Evolutionary conservation across 805 yeast genomes (phyloP), one percentile per base, ranked within the genome.

Genomic region (Yarrowia osloensis): DNA sequence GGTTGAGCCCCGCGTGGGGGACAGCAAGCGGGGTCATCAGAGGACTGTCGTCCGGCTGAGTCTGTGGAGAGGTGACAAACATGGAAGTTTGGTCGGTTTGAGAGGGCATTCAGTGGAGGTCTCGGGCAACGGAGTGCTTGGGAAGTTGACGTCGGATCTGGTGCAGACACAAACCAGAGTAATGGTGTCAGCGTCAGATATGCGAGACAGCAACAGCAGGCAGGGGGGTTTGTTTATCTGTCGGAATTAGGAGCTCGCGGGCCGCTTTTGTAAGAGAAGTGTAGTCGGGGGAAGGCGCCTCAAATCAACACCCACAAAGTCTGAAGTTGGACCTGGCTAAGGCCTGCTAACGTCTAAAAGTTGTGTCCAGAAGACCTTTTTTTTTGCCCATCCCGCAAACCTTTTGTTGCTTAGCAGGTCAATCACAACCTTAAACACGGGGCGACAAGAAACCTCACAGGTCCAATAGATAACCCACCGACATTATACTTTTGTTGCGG

Each of bases 101-200:
- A 11, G 59, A 22, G 11, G 42, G 5, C 54, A 49, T 49, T 49
- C 49, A 44, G 19, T 9, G 31, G 26, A 4, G 11, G 12, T 28
- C 15, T 17, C 22, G 3, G 52, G 35, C 35, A 26, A n/a, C 2
- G 22, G 35, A 31, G 15, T 26, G 26, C 31, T 49, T 49, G 54
- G 54, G 54, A 49, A 29, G 54, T 50, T 50, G 57, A 50, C 54
- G 54, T 28, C 57, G 57, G 57, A 50, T 50, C 57, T 50, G 57
- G 57, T 31, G 28, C 55, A 49, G 55, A 46, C 31, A n/a, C n/a
- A n/a, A n/a, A 47, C 21, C 57, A 21, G 28, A 31, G 26, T 15
- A 35, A 39, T 55, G 62, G 62, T 26, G 62, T 26, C 47, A 55
- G 62, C 62, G 47, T 55, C 47, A 55, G 62, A 55, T 55, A 55